A percentile compares a stretch with the other conserved stretches of the same genome.
phyloP scores from a whole-genome alignment of 2,329 filamentous ascomycete genomes.

The Scedosporium aurantiacum region DNA sequence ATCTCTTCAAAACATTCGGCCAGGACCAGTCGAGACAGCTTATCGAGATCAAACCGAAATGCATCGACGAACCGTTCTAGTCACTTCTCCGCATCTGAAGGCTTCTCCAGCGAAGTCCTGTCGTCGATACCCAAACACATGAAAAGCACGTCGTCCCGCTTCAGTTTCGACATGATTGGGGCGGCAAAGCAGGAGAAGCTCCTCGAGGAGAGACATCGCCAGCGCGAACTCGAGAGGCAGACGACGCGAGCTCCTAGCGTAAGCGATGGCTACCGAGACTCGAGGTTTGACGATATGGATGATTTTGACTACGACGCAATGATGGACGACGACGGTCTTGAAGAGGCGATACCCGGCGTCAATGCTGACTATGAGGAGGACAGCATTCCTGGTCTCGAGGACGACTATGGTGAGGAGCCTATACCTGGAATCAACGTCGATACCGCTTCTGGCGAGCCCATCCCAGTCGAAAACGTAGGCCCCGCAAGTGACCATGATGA shows the following conservation, averaged over 20 bases:
- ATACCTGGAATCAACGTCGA: constrained; percentile 12
- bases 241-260: constrained; percentile 24
- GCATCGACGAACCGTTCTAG: constrained; percentile 31
- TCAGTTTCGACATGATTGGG: constrained; percentile 72
- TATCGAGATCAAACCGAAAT: neutral
- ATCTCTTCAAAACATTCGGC: neutral
- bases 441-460: constrained; percentile 10
- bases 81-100: constrained; percentile 39
- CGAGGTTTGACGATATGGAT: constrained; percentile 50
- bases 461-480: constrained; percentile 9
- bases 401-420: constrained; percentile 14
- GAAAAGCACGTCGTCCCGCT: constrained; percentile 68
- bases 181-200: constrained; percentile 57
- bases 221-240: constrained; percentile 53
- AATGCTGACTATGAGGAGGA: constrained; percentile 35
- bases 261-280: constrained; percentile 26
- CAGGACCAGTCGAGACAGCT: neutral
- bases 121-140: constrained; percentile 50
- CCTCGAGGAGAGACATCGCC: constrained; percentile 61
- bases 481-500: constrained; percentile 13
- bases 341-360: constrained; percentile 55
- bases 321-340: constrained; percentile 53
- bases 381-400: constrained; percentile 22
- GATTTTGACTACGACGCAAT: constrained; percentile 54
- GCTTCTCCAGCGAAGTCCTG: constrained; percentile 32